A percentile compares a stretch with the other conserved stretches of the same genome.
phyloP scores from a whole-genome alignment of 768 basidiomycete species.

The Leccinum ochraceum region DNA sequence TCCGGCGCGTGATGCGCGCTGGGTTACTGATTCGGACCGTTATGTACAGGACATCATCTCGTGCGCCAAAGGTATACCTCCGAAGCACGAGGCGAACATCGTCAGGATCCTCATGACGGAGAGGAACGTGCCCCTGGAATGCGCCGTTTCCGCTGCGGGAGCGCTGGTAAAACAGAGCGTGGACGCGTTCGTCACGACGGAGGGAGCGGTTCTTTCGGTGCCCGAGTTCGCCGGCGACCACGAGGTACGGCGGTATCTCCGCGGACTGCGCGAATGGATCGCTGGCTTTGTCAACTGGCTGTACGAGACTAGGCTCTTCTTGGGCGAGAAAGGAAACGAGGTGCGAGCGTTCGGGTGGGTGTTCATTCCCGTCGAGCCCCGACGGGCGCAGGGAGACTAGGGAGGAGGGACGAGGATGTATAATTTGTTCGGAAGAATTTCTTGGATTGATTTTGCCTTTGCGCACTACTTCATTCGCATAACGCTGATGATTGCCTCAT shows the following conservation, averaged over 20 bases:
- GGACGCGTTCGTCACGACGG: constrained; percentile 29
- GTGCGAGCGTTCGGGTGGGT: constrained; percentile 65
- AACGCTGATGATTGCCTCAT: background rate
- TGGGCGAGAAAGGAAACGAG: constrained; percentile 57
- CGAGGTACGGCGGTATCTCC: constrained; percentile 42
- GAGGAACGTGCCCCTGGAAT: constrained; percentile 47
- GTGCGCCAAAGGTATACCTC: constrained; percentile 48
- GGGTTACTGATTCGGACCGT: background rate
- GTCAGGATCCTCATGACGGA: constrained; percentile 50
- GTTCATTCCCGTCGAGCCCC: constrained; percentile 40
- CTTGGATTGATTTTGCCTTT: background rate
- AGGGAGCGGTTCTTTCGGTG: constrained; percentile 21
- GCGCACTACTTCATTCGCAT: too few species aligned
- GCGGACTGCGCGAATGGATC: constrained; percentile 55
- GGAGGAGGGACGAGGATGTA: background rate
- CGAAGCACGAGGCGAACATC: constrained; percentile 42
- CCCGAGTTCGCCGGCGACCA: constrained; percentile 16
- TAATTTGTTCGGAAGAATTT: background rate
- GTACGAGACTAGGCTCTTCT: constrained; percentile 63
- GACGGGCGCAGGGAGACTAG: background rate
- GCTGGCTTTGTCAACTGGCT: constrained; percentile 63
- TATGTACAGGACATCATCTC: constrained; percentile 57
- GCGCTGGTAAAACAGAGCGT: constrained; percentile 30
- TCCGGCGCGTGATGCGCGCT: too few species aligned
- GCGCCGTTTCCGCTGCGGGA: constrained; percentile 36